Percentiles rank a stretch among this genome's conserved stretches.
Conservation (phyloP, 768 basidiomycete genomes). For the Amyloporia xantha region DNA sequence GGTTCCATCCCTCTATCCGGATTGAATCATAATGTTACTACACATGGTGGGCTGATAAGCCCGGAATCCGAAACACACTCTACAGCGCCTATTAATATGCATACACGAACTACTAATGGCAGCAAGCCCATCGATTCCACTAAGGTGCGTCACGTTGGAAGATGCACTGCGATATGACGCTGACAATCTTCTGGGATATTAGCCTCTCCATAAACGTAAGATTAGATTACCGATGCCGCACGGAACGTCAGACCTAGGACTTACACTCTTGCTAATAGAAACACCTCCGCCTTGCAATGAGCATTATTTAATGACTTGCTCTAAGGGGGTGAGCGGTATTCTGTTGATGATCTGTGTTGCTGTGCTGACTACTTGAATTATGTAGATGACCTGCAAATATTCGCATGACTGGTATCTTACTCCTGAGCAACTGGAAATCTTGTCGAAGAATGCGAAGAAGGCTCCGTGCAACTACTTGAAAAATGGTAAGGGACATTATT, state of each 20-base stretch:
- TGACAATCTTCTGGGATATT: slow-evolving; percentile 4
- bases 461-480: slow-evolving; percentile 83
- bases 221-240: no score
- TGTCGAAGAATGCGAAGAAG: slow-evolving; percentile 75
- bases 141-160: slow-evolving; percentile 4
- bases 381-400: slow-evolving; percentile 59
- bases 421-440: slow-evolving; percentile 60
- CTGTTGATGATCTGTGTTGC: neutral
- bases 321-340: slow-evolving; percentile 47
- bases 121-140: slow-evolving; percentile 50
- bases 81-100: slow-evolving; percentile 26
- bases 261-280: slow-evolving; percentile 50
- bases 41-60: slow-evolving; percentile 58
- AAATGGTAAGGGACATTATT: slow-evolving; percentile 46
- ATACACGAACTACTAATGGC: slow-evolving; percentile 14
- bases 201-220: slow-evolving; percentile 79
- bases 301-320: slow-evolving; percentile 76
- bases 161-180: neutral
- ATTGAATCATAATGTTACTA: slow-evolving; percentile 26
- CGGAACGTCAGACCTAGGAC: no score
- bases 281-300: slow-evolving; percentile 83
- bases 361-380: neutral
- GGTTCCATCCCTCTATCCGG: slow-evolving; percentile 36
- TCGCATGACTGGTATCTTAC: slow-evolving; percentile 75
- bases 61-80: slow-evolving; percentile 48